Base-by-base conservation (phyloP, 2,329 filamentous ascomycete genomes). In the Fusarium dimerum region DNA sequence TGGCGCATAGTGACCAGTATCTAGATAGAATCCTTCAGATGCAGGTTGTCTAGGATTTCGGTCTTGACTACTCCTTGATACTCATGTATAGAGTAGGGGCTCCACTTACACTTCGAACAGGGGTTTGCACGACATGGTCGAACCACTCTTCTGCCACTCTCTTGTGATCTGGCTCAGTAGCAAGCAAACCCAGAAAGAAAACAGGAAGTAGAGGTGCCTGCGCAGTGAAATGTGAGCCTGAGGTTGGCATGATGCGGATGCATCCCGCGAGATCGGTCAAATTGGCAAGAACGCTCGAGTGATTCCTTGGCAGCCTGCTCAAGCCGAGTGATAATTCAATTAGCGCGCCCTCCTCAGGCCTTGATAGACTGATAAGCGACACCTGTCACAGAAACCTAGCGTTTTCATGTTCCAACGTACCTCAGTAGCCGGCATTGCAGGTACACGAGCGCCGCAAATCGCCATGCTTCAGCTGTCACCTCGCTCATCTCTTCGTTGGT, bases 121-220 rank as follows among this genome's bases (percentile, higher is more conserved):
- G 69, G 1, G 68, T 72, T 43, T 48, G 48, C 7, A 73, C 65
- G 4, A 76, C 73, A 16, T 66, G 56, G 2, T 69, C 62, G 39
- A 76, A 74, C 73, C 73, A 76, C 2, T 43, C 45, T 17, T 51
- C 47, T 13, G 72, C 71, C 5, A 70, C 64, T 2, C 50, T 26
- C 40, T 50, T 62, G 44, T 74, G 71, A 5, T 60, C 48, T 8
- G 60, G 40, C 2, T 50, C 40, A 7, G 68, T 71, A 9, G 71
- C 68, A 6, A 75, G 54, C 32, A 76, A 50, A 2, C 73, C 73
- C 2, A 76, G 51, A 15, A 76, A 63, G 42, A 75, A 76, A 1
- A 75, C 72, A 0, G 73, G 73, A 10, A 75, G 66, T 2, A 76
- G 61, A 6, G 73, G 73, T 7, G 73, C 72, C 47, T 76, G 73